Evolutionary conservation across 1,139 yeast genomes (phyloP), one percentile per base, ranked within the genome.

Genomic region (Taphrina sp.): DNA sequence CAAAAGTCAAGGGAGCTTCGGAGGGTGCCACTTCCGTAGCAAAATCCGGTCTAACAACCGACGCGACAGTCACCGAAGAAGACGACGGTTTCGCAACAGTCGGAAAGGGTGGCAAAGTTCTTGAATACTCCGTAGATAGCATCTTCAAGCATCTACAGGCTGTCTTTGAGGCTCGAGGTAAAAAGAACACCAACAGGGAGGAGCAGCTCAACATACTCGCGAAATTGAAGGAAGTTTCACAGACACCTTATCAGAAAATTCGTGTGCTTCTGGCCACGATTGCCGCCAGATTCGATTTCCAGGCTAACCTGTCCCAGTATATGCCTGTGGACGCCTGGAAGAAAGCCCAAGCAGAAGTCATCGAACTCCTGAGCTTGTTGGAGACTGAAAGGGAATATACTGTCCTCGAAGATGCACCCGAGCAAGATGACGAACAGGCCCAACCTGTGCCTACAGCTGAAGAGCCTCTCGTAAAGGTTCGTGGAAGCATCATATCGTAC

Each of bases 161-260:
- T 56, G 82, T 94, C 60, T 75, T 86, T 61, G 98, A 92, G 70
- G 78, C 90, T 51, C 84, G 98, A 73, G 98, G 98, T 76, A 90
- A 90, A 76, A 92, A 88, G 77, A 88, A 87, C 70, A 85, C 89
- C 62, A 96, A 92, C 70, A 81, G 83, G 64, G 73, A 70, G 60
- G 95, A 86, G 69, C 96, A 92, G 71, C 79, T 89, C 62, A 74
- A 74, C 61, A 76, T 77, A 45, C 76, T 92, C 68, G 95, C 86
- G 71, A 75, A 75, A 43, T 76, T 88, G 62, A 71, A 84, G 62
- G 67, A 70, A 17, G 73, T 77, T 33, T 75, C 85, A 24, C 67
- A 67, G 36, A 75, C 79, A 42, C 65, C 88, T 29, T 92, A 87
- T 70, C 95, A 92, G 73, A 75, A 76, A 63, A 86, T 94, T 64